These are phyloP conservation scores for Cicer pinnatifidum DNA, from an alignment of 306 rosid genomes.

Conservation along the genomic window DNA sequence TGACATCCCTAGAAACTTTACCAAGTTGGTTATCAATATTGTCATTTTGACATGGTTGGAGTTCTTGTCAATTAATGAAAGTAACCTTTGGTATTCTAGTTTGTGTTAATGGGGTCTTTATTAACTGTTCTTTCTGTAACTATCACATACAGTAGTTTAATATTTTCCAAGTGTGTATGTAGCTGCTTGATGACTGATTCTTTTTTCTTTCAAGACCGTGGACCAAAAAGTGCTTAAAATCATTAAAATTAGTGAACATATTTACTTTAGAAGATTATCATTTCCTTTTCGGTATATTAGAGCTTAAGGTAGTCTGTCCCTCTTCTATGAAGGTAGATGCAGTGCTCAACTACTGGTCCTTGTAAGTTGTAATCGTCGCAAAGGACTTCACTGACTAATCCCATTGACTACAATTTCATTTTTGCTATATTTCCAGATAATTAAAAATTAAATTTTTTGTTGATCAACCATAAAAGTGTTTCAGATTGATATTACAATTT, in stretches of 20 bases:
- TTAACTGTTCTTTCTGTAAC: background rate
- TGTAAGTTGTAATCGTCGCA: background rate
- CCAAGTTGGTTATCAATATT: background rate
- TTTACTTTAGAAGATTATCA: slow-evolving; percentile 11
- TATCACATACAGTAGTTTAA: too few relatives aligned
- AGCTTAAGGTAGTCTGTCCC: background rate
- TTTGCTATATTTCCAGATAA: slow-evolving; percentile 19
- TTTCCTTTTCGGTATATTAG: background rate
- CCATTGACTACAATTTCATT: slow-evolving; percentile 5
- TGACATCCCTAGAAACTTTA: slow-evolving; percentile 9
- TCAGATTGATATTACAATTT: slow-evolving; percentile 25
- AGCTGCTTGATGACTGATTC: background rate
- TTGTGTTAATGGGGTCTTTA: background rate
- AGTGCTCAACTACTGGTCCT: slow-evolving; percentile 11
- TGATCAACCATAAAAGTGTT: slow-evolving; percentile 1
- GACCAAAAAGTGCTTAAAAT: slow-evolving; percentile 7
- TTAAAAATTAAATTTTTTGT: slow-evolving; percentile 20
- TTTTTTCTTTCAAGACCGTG: slow-evolving; percentile 19
- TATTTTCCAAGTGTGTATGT: background rate
- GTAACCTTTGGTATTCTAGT: slow-evolving; percentile 20
- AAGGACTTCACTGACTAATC: slow-evolving; percentile 10
- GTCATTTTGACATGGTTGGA: too few relatives aligned
- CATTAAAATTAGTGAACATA: background rate
- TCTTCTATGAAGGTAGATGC: background rate
- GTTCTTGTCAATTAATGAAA: slow-evolving; percentile 21